Conservation (phyloP, 495 filamentous ascomycete genomes). For the Penicillium nucicola region DNA sequence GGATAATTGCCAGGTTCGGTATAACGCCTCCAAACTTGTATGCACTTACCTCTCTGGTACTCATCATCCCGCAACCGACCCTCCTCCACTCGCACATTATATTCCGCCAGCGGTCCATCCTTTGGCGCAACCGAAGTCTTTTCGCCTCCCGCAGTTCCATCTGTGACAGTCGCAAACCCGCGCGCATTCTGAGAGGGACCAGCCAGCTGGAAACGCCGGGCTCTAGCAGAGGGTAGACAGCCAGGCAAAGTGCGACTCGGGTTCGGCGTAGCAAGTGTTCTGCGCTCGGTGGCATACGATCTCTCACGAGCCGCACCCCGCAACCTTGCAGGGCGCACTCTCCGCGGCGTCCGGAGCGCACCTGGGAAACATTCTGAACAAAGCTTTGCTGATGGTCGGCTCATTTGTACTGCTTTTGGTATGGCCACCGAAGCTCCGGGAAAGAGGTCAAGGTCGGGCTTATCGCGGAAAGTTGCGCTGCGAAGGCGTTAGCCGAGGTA, state of each 20-base stretch:
- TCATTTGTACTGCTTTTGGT: conserved; percentile 22
- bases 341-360: conserved; percentile 26
- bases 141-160: conserved; percentile 8
- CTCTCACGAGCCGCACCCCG: conserved; percentile 13
- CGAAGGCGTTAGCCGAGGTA: conserved; percentile 26
- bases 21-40: background rate
- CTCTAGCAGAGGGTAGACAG: background rate
- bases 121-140: conserved; percentile 10
- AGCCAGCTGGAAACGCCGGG: background rate
- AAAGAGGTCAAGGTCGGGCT: background rate
- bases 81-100: conserved; percentile 70
- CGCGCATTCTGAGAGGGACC: conserved; percentile 9
- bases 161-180: conserved; percentile 16
- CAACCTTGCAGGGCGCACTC: conserved; percentile 15
- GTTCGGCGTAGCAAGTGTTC: background rate
- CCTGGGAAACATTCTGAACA: conserved; percentile 33
- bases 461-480: conserved; percentile 4
- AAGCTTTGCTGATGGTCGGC: conserved; percentile 30
- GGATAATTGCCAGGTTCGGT: no score
- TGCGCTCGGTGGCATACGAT: conserved; percentile 10
- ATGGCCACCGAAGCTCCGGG: conserved; percentile 1
- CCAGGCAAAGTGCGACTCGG: background rate
- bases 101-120: conserved; percentile 79
- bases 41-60: conserved; percentile 74
- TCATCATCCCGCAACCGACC: conserved; percentile 79